A percentile compares a stretch with the other conserved stretches of the same genome.
phyloP scores from a whole-genome alignment of 306 rosid species.

The Notholithocarpus densiflorus region DNA sequence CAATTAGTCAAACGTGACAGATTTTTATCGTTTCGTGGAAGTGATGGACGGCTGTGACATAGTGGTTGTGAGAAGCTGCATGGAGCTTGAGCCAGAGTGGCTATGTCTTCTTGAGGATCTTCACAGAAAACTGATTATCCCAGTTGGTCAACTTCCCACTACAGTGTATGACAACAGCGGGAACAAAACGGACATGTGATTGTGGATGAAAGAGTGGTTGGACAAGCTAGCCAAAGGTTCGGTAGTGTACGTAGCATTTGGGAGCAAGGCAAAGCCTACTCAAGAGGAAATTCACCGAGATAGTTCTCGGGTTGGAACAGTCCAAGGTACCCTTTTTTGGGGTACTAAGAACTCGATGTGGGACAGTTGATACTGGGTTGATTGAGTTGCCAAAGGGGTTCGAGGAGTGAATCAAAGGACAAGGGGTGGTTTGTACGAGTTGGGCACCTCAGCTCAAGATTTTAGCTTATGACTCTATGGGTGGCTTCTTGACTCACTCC shows the following conservation, averaged over 20 bases:
- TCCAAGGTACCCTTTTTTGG: constrained; percentile 54
- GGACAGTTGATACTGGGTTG: background rate
- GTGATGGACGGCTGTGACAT: background rate
- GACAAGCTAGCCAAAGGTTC: constrained; percentile 20
- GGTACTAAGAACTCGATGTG: constrained; percentile 34
- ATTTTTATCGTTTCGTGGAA: background rate
- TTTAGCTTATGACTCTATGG: constrained; percentile 30
- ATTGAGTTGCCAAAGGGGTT: constrained; percentile 48
- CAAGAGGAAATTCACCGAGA: constrained; percentile 25
- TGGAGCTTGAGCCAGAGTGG: background rate
- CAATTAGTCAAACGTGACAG: background rate
- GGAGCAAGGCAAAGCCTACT: constrained; percentile 32
- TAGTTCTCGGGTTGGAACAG: constrained; percentile 48
- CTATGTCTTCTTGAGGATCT: too few relatives aligned
- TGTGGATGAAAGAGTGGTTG: constrained; percentile 9
- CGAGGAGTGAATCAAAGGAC: constrained; percentile 38
- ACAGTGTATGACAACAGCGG: constrained; percentile 21
- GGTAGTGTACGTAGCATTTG: constrained; percentile 57
- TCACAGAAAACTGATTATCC: too few relatives aligned
- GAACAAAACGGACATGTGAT: constrained; percentile 9
- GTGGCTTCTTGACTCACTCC: constrained; percentile 42
- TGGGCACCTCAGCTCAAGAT: constrained; percentile 62
- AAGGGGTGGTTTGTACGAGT: constrained; percentile 37
- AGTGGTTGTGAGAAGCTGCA: constrained; percentile 11
- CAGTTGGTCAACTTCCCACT: constrained; percentile 29